Conservation (phyloP, 2,329 filamentous ascomycete genomes). For the Alternaria consortialis region DNA sequence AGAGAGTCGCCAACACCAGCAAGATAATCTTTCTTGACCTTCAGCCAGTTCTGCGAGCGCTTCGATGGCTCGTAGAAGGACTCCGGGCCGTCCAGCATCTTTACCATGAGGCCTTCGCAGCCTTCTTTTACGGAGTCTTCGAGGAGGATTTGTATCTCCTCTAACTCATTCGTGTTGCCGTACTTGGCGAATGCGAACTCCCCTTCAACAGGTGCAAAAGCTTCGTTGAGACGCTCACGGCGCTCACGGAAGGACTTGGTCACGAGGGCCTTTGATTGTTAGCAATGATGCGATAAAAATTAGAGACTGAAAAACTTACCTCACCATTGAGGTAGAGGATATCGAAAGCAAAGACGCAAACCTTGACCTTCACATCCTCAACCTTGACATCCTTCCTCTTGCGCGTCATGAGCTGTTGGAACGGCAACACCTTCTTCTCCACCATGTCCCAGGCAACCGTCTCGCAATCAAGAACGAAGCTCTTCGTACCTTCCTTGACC, state of each 20-base stretch:
- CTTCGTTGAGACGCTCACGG: constrained; percentile 74
- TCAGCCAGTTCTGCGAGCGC: constrained; percentile 97
- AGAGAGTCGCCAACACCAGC: constrained; percentile 92
- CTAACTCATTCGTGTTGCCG: constrained; percentile 87
- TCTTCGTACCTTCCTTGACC: constrained; percentile 89
- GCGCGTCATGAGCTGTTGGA: constrained; percentile 97
- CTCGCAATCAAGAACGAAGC: constrained; percentile 98
- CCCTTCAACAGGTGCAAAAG: constrained; percentile 82
- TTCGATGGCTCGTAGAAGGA: constrained; percentile 97
- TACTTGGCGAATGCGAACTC: constrained; percentile 91
- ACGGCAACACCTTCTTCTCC: constrained; percentile 94
- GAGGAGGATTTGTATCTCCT: constrained; percentile 90
- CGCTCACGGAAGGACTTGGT: constrained; percentile 87
- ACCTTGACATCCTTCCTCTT: constrained; percentile 97
- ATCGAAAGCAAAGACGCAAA: constrained; percentile 97
- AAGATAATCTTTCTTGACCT: constrained; percentile 98
- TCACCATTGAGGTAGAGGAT: constrained; percentile 92
- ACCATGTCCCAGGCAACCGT: constrained; percentile 95
- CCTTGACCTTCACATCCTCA: constrained; percentile 94
- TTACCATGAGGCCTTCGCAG: constrained; percentile 98
- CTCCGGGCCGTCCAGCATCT: constrained; percentile 94
- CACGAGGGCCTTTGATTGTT: constrained; percentile 69
- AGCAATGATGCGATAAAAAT: constrained; percentile 19
- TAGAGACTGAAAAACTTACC: constrained; percentile 49
- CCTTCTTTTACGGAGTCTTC: constrained; percentile 96